These are phyloP conservation scores for Russula lepida DNA, from an alignment of 768 basidiomycete genomes.

Conservation along the genomic window DNA sequence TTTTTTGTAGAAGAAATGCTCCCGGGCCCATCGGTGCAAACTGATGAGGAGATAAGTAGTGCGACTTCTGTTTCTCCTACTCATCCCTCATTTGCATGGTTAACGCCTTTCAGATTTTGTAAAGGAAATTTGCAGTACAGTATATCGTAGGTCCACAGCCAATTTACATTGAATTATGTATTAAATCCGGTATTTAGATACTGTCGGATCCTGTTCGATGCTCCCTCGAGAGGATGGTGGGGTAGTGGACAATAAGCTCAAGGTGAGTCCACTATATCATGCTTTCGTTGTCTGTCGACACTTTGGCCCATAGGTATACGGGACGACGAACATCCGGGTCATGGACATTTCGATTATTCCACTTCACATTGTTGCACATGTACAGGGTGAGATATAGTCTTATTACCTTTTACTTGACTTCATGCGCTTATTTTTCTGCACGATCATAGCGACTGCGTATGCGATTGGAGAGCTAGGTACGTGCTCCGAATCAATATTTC, in stretches of 20 bases:
- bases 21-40: conserved; percentile 11
- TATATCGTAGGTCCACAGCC: background rate
- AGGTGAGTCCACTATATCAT: background rate
- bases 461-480: conserved; percentile 12
- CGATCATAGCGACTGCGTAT: conserved; percentile 21
- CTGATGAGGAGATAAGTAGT: conserved; percentile 14
- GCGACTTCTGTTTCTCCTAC: background rate
- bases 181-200: background rate
- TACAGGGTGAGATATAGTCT: too few species aligned
- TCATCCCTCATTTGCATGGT: background rate
- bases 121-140: background rate
- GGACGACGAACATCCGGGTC: conserved; percentile 27
- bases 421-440: conserved; percentile 26
- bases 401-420: too few species aligned
- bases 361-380: conserved; percentile 24
- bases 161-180: too few species aligned
- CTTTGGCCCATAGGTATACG: conserved; percentile 22
- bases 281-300: background rate
- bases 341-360: conserved; percentile 27
- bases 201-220: conserved; percentile 12
- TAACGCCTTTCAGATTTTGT: background rate
- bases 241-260: conserved; percentile 18
- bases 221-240: conserved; percentile 17
- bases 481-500: too few species aligned
- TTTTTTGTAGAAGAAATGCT: conserved; percentile 4